phyloP scores from a whole-genome alignment of 2,329 filamentous ascomycete genomes.

The Sarocladiaceae sp. region DNA sequence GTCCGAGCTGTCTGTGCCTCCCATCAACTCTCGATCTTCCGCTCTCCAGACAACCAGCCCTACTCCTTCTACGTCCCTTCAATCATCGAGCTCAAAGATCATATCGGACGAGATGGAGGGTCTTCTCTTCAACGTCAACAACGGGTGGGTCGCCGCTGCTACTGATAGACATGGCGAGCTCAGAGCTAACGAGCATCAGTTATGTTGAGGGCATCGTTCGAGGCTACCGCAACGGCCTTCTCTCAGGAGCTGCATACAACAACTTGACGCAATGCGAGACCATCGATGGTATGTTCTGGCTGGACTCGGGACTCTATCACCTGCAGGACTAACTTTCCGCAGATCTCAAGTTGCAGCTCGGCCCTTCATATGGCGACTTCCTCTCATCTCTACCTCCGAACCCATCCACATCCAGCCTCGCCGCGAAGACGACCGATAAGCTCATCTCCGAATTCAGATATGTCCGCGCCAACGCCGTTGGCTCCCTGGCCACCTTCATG shows the following conservation, averaged over 20 bases:
- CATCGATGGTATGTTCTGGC: slow-evolving; percentile 67
- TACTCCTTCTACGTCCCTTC: background rate
- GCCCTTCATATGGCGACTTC: slow-evolving; percentile 94
- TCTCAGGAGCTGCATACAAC: slow-evolving; percentile 85
- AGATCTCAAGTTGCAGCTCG: slow-evolving; percentile 98
- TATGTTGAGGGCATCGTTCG: slow-evolving; percentile 97
- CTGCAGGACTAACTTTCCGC: slow-evolving; percentile 7
- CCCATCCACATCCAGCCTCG: slow-evolving; percentile 90
- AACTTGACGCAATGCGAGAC: slow-evolving; percentile 98
- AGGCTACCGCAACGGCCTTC: slow-evolving; percentile 89
- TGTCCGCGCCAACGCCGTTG: slow-evolving; percentile 86
- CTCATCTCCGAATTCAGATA: slow-evolving; percentile 97
- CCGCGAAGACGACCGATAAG: slow-evolving; percentile 94
- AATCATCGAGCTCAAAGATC: slow-evolving; percentile 6
- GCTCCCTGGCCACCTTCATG: slow-evolving; percentile 89
- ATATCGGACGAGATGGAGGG: slow-evolving; percentile 65
- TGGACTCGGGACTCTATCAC: background rate
- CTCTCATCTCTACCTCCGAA: slow-evolving; percentile 90
- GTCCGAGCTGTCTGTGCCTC: slow-evolving; percentile 10
- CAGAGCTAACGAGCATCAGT: slow-evolving; percentile 41
- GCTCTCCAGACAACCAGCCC: slow-evolving; percentile 4
- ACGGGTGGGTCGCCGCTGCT: slow-evolving; percentile 57
- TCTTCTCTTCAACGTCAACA: slow-evolving; percentile 89
- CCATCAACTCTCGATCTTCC: slow-evolving; percentile 8
- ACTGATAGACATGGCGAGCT: background rate